Conservation (phyloP, 2,329 filamentous ascomycete species). For the Verticillium klebahnii region DNA sequence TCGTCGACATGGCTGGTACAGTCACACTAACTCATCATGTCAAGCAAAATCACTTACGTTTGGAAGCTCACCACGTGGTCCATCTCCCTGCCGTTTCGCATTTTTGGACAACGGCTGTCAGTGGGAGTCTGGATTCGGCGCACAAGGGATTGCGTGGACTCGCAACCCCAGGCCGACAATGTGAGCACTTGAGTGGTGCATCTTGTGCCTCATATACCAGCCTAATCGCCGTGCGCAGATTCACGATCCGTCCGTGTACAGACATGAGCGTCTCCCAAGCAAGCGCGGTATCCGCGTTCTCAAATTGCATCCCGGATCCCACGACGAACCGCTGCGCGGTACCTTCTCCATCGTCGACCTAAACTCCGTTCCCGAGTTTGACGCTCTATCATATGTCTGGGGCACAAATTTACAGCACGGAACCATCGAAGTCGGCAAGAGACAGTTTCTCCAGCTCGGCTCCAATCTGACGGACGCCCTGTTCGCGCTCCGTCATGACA, state of each 20-base stretch:
- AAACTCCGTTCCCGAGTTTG: background rate
- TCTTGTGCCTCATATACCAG: background rate
- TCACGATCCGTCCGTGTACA: background rate
- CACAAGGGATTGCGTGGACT: background rate
- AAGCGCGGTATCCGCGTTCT: background rate
- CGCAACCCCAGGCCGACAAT: background rate
- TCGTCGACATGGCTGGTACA: background rate
- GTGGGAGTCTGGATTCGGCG: background rate
- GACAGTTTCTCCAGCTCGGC: background rate
- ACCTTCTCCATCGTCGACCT: background rate
- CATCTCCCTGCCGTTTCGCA: background rate
- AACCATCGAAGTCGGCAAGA: background rate
- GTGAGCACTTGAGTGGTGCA: background rate
- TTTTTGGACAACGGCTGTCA: background rate
- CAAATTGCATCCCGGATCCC: background rate
- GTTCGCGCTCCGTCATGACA: conserved; percentile 9
- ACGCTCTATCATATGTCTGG: background rate
- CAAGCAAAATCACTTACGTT: background rate
- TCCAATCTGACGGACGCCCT: conserved; percentile 16
- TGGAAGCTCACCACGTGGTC: background rate
- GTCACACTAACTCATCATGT: background rate
- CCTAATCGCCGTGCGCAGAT: background rate
- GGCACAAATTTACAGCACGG: background rate
- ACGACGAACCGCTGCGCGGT: background rate
- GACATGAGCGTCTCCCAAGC: background rate